phyloP scores from a whole-genome alignment of 169 alveolate genomes.

The Plasmodium berghei region DNA sequence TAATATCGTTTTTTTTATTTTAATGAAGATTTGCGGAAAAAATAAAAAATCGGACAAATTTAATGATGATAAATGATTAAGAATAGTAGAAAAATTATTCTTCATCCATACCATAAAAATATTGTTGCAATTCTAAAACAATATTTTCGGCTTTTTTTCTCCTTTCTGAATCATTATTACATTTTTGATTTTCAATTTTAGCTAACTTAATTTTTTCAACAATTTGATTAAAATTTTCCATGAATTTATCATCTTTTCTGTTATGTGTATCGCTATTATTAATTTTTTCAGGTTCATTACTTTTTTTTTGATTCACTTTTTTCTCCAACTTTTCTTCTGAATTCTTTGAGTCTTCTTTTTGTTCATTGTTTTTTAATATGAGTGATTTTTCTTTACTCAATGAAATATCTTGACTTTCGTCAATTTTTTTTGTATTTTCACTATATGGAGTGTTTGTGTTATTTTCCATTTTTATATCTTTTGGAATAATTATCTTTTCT shows the following conservation, averaged over 20 bases:
- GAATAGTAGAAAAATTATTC: background rate
- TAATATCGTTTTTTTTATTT: no score
- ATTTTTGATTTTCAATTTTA: slow-evolving; percentile 56
- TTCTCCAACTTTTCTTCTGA: background rate
- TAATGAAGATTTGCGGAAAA: no score
- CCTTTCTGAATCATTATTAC: slow-evolving; percentile 28
- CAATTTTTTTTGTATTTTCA: background rate
- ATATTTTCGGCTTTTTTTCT: slow-evolving; percentile 64
- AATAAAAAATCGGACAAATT: no score
- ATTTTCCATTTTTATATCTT: background rate
- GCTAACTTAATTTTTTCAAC: slow-evolving; percentile 66
- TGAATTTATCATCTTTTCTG: slow-evolving; percentile 25
- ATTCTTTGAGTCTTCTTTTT: background rate
- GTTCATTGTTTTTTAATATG: background rate
- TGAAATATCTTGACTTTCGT: background rate
- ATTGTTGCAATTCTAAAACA: slow-evolving; percentile 51
- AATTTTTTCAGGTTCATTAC: background rate
- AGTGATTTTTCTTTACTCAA: background rate
- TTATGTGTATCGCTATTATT: background rate
- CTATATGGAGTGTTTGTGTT: background rate
- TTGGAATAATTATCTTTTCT: slow-evolving; percentile 15
- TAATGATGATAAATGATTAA: no score
- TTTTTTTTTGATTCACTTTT: background rate
- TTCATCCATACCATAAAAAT: slow-evolving; percentile 58
- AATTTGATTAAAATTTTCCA: slow-evolving; percentile 63